Conservation (phyloP, 2,329 filamentous ascomycete genomes). For the Cadophora sp. region DNA sequence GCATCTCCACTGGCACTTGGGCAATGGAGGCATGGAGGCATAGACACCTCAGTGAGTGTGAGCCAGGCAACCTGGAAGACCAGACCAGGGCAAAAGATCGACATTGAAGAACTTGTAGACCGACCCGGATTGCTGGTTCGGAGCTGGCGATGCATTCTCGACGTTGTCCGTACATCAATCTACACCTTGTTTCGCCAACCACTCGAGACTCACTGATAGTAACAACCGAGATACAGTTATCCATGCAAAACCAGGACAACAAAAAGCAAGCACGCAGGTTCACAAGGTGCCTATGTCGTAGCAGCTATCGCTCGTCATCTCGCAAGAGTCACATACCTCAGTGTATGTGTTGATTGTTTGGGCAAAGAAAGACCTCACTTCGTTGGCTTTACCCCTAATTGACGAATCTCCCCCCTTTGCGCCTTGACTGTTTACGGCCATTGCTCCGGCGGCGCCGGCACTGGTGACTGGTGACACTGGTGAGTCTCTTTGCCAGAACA, state of each 20-base stretch:
- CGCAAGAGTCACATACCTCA: neutral
- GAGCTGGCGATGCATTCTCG: too few relatives aligned
- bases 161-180: too few relatives aligned
- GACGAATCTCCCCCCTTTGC: constrained; percentile 12
- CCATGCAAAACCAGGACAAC: neutral
- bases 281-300: neutral
- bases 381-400: constrained; percentile 2
- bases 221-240: neutral
- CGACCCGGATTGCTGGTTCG: neutral
- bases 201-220: neutral
- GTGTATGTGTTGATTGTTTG: neutral
- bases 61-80: too few relatives aligned
- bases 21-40: too few relatives aligned
- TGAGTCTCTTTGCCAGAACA: neutral
- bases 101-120: neutral
- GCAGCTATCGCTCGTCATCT: neutral
- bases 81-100: constrained; percentile 4
- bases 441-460: constrained; percentile 7
- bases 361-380: neutral
- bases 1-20: neutral
- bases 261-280: neutral
- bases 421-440: constrained; percentile 9
- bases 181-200: neutral
- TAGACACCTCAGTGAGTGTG: too few relatives aligned
- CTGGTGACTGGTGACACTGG: neutral